Conservation (phyloP, 2,329 filamentous ascomycete species). For the Neoscytalidium dimidiatum region DNA sequence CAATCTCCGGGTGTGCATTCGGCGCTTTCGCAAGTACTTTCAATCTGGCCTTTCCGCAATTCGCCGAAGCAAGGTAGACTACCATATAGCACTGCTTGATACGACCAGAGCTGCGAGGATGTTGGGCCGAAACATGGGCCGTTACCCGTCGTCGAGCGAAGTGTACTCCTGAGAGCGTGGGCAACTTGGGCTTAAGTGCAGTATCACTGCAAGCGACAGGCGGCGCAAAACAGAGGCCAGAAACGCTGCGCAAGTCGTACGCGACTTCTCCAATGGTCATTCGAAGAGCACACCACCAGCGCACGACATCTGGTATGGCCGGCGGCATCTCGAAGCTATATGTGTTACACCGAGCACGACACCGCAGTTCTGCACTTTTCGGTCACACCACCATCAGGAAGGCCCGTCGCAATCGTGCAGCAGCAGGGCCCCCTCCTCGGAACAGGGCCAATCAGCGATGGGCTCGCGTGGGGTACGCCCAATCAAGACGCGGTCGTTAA, state of each 20-base stretch:
- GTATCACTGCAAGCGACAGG: not conserved
- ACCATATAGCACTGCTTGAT: not conserved
- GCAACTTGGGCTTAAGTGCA: not conserved
- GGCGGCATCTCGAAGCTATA: conserved; percentile 6
- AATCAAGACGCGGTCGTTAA: not conserved
- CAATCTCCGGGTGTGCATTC: not conserved
- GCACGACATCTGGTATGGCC: not conserved
- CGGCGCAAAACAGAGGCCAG: not conserved
- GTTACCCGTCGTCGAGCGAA: not conserved
- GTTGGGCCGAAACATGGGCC: not conserved
- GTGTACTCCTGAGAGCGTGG: not conserved
- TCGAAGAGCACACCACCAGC: conserved; percentile 16
- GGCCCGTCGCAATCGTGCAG: conserved; percentile 4
- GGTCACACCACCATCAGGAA: conserved; percentile 17
- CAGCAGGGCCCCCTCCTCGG: not conserved
- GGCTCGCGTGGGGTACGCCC: not conserved
- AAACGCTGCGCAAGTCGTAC: not conserved
- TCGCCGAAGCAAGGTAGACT: not conserved
- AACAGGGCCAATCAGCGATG: not conserved
- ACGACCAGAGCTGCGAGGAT: not conserved
- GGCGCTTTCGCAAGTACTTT: not conserved
- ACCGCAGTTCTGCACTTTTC: not conserved
- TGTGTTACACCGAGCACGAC: conserved; percentile 13
- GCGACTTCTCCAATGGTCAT: not conserved
- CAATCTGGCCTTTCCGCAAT: not conserved